A percentile compares a stretch with the other conserved stretches of the same genome.
Conservation (phyloP, 106 monocot species). For the Alisma plantagoaquatica region DNA sequence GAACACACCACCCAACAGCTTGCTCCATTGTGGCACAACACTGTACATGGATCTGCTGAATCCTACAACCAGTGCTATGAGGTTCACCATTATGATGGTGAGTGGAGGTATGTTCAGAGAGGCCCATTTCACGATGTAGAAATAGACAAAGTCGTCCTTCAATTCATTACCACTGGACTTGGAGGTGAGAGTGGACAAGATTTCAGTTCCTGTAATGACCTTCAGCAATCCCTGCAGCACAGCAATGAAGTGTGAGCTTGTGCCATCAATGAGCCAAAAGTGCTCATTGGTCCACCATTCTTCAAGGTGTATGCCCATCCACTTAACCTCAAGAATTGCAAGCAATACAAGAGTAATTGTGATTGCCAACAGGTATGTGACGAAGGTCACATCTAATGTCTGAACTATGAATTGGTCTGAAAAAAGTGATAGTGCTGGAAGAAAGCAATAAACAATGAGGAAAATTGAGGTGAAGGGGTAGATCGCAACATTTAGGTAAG, state of each 20-base stretch:
- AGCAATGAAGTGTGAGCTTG: constrained; percentile 58
- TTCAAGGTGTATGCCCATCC: constrained; percentile 68
- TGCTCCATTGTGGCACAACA: constrained; percentile 55
- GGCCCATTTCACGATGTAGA: constrained; percentile 80
- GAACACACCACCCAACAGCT: constrained; percentile 48
- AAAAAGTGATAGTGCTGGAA: constrained; percentile 75
- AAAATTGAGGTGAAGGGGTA: constrained; percentile 85
- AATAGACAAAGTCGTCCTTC: constrained; percentile 72
- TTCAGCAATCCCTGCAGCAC: constrained; percentile 72
- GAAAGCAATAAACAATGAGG: constrained; percentile 83
- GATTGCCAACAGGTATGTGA: constrained; percentile 52
- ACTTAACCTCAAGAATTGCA: constrained; percentile 60
- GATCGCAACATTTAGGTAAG: constrained; percentile 81
- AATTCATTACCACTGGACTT: constrained; percentile 66
- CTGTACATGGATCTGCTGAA: constrained; percentile 52
- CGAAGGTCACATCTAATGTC: constrained; percentile 57
- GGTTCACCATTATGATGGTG: constrained; percentile 66
- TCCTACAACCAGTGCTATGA: constrained; percentile 59
- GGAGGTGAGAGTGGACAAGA: constrained; percentile 86
- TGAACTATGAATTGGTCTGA: constrained; percentile 81
- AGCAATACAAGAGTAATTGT: constrained; percentile 44
- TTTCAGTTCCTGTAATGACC: constrained; percentile 76
- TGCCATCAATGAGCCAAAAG: constrained; percentile 86
- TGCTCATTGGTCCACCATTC: constrained; percentile 95
- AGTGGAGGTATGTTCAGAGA: constrained; percentile 74